Evolutionary conservation across 2,329 filamentous ascomycete genomes (phyloP).

Genomic region (Eutypella sp.): DNA sequence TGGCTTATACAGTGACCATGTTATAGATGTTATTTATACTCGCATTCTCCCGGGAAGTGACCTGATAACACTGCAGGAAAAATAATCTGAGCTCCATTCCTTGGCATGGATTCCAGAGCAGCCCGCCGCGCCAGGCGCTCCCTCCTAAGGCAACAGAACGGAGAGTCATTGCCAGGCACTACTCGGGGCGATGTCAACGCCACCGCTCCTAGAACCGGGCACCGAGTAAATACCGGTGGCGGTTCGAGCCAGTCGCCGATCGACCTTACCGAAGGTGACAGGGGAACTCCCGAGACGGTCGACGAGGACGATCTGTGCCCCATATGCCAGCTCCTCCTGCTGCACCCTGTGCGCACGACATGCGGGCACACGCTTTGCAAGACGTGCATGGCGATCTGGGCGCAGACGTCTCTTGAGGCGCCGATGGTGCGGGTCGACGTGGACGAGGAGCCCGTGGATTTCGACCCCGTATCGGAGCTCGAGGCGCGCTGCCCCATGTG

Average conservation of each 20-base stretch:
- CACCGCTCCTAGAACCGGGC: too few species aligned
- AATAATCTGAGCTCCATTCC: too few species aligned
- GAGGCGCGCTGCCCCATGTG: conserved; percentile 42
- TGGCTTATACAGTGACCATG: too few species aligned
- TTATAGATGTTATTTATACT: too few species aligned
- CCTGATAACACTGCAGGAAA: too few species aligned
- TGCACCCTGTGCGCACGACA: conserved; percentile 34
- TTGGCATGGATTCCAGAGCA: too few species aligned
- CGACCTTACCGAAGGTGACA: neutral
- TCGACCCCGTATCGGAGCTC: conserved; percentile 18
- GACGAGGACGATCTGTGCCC: conserved; percentile 38
- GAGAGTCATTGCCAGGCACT: too few species aligned
- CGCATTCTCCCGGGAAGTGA: too few species aligned
- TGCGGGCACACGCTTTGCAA: conserved; percentile 39
- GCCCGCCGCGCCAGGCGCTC: too few species aligned
- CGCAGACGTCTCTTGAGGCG: conserved; percentile 32
- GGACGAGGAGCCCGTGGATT: conserved; percentile 26
- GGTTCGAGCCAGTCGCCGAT: neutral
- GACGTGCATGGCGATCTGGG: conserved; percentile 42
- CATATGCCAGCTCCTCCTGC: conserved; percentile 39
- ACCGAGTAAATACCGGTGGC: too few species aligned
- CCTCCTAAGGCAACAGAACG: too few species aligned
- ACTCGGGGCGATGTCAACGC: too few species aligned
- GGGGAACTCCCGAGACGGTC: neutral
- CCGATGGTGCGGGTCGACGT: conserved; percentile 35